Evolutionary conservation across 2,329 filamentous ascomycete species (phyloP).

Genomic region (Microthyrium microscopicum): DNA sequence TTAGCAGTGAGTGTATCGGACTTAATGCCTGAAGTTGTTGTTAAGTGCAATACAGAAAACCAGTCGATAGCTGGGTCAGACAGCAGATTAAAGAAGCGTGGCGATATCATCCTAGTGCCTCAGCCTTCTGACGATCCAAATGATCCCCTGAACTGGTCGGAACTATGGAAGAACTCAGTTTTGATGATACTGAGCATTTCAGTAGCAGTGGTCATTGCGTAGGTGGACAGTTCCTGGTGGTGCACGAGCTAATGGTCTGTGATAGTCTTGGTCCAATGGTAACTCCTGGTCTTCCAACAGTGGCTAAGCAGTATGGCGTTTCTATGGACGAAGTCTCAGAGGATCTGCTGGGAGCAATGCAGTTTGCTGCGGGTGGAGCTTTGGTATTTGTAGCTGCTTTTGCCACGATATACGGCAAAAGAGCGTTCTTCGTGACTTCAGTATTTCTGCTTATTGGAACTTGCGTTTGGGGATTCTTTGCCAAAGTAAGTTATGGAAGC

Average conservation of each 20-base stretch:
- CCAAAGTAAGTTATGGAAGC: slow-evolving; percentile 12
- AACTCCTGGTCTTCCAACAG: slow-evolving; percentile 31
- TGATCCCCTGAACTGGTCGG: slow-evolving; percentile 30
- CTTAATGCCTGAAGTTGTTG: not conserved
- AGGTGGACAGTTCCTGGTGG: not conserved
- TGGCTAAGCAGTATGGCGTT: slow-evolving; percentile 27
- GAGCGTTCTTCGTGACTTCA: slow-evolving; percentile 33
- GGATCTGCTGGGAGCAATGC: slow-evolving; percentile 32
- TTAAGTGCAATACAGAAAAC: not conserved
- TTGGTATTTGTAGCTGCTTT: slow-evolving; percentile 36
- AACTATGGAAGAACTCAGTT: slow-evolving; percentile 4
- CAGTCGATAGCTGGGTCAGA: not conserved
- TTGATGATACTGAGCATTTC: slow-evolving; percentile 4
- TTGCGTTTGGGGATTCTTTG: slow-evolving; percentile 31
- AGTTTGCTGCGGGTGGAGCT: slow-evolving; percentile 26
- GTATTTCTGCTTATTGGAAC: slow-evolving; percentile 31
- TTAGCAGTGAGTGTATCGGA: not conserved
- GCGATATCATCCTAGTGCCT: slow-evolving; percentile 18
- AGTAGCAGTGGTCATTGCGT: slow-evolving; percentile 1
- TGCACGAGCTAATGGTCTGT: not conserved
- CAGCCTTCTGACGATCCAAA: slow-evolving; percentile 28
- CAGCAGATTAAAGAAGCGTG: slow-evolving; percentile 1
- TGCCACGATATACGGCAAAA: slow-evolving; percentile 33
- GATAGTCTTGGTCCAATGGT: slow-evolving; percentile 29
- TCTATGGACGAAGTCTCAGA: slow-evolving; percentile 28